Evolutionary conservation across 2,329 filamentous ascomycete genomes (phyloP), one percentile per base, ranked within the genome.

Genomic region (Xylaria sp.): DNA sequence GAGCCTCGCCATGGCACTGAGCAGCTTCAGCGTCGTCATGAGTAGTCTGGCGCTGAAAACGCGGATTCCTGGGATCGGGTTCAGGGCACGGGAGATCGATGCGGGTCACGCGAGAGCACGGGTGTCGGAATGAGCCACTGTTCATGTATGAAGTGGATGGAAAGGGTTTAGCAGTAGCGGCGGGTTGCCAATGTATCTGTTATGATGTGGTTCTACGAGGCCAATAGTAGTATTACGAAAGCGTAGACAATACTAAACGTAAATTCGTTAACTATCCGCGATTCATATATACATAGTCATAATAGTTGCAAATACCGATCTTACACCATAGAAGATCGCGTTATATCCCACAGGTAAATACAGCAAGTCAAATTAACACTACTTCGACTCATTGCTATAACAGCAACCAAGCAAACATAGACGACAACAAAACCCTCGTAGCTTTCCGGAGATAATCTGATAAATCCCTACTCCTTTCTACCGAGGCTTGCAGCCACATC

Each of bases 1-100:
- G 5, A 91, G 90, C 72, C 80, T 97, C 77, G 94, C 94, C 0
- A 98, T 97, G 95, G 95, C 95, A 30, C 80, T 94, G 78, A 97
- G 94, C 80, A 95, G 92, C 79, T 90, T 97, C 72, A 96, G 92
- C 76, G 94, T 98, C 53, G 91, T 97, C 59, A 81, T 88, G 76
- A 97, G 93, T 78, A 95, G 92, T 81, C 80, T 97, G 75, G 84
- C 89, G 58, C 80, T 97, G 81, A 87, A 90, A 77, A 85, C 79
- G 10, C 62, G 72, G n/a, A 34, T 81, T 6, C 78, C 77, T 10
- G 69, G 76, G 18, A 23, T 82, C 10, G 81, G 80, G 8, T 81
- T 80, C 55, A 76, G 72, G 64, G 72, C 45, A 39, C 66, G 69
- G 45, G 46, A 48, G 3, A 28, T 69, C 10, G 48, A 43, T 10